A percentile compares a stretch with the other conserved stretches of the same genome.
Evolutionary conservation across 192 early-diverging fungal species (phyloP).

Genomic region (Backusella macrospora): DNA sequence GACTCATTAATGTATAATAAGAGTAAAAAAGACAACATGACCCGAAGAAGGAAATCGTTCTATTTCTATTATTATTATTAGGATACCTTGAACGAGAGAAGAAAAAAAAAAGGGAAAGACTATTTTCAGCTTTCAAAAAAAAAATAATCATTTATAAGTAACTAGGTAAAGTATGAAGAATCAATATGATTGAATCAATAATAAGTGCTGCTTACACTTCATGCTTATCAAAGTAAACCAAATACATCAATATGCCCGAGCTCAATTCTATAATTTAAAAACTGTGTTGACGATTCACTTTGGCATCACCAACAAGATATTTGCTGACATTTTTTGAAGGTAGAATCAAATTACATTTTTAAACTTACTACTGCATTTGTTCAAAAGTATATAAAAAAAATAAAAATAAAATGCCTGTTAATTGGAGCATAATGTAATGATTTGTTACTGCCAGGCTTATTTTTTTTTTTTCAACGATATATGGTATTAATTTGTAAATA

Average conservation of each 20-base stretch:
- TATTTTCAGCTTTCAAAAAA: no score
- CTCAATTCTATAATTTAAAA: no score
- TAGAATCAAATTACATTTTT: neutral
- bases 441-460: neutral
- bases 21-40: constrained; percentile 6
- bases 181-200: no score
- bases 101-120: no score
- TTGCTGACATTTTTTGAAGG: neutral
- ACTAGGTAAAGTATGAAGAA: no score
- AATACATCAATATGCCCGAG: no score
- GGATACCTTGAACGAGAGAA: no score
- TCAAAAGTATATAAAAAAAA: neutral
- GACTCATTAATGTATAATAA: neutral
- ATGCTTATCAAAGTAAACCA: no score
- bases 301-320: neutral
- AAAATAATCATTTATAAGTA: no score
- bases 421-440: neutral
- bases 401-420: neutral
- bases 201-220: no score
- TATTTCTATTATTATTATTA: neutral
- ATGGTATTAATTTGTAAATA: neutral
- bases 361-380: constrained; percentile 8
- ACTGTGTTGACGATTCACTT: no score
- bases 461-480: neutral
- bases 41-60: neutral